A percentile compares a stretch with the other conserved stretches of the same genome.
Conservation (phyloP, 23 red algal species). For the Gracilaria vermiculophylla region DNA sequence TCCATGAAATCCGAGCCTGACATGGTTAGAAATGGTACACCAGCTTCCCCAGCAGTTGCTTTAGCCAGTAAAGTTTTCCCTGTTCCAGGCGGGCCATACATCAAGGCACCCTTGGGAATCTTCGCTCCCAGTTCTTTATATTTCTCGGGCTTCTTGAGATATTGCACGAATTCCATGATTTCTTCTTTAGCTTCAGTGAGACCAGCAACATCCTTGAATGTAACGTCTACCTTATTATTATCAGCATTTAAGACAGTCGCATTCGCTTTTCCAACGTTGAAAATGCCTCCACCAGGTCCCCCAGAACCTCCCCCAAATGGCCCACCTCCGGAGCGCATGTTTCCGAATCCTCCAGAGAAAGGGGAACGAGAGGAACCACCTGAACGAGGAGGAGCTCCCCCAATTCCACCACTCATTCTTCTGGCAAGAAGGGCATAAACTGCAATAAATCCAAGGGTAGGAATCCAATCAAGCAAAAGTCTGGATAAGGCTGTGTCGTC, state of each 20-base stretch:
- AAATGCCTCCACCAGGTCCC: slow-evolving; percentile 80
- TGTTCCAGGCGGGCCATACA: slow-evolving; percentile 96
- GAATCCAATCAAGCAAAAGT: slow-evolving; percentile 80
- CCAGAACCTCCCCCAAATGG: slow-evolving; percentile 33
- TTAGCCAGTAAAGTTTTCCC: slow-evolving; percentile 97
- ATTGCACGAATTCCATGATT: slow-evolving; percentile 99
- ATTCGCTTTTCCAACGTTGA: slow-evolving; percentile 90
- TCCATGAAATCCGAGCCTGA: slow-evolving; percentile 99
- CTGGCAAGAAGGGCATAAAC: slow-evolving; percentile 73
- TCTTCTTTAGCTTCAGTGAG: slow-evolving; percentile 95
- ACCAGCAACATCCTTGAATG: slow-evolving; percentile 95
- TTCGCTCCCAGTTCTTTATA: slow-evolving; percentile 95
- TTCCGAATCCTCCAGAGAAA: slow-evolving; percentile 65
- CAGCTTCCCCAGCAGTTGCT: slow-evolving; percentile 97
- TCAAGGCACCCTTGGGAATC: slow-evolving; percentile 95
- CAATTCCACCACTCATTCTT: slow-evolving; percentile 72
- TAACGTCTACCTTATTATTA: slow-evolving; percentile 76
- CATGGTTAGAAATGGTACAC: slow-evolving; percentile 98
- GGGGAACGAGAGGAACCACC: slow-evolving; percentile 60
- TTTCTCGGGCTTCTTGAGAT: slow-evolving; percentile 94
- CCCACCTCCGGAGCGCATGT: slow-evolving; percentile 49
- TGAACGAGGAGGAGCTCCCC: slow-evolving; percentile 31
- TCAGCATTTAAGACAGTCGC: slow-evolving; percentile 89
- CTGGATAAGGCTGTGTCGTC: slow-evolving; percentile 63
- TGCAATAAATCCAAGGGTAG: slow-evolving; percentile 83